These are phyloP conservation scores for Claviceps pazoutovae DNA, from an alignment of 2,329 filamentous ascomycete genomes.

Conservation along the genomic window DNA sequence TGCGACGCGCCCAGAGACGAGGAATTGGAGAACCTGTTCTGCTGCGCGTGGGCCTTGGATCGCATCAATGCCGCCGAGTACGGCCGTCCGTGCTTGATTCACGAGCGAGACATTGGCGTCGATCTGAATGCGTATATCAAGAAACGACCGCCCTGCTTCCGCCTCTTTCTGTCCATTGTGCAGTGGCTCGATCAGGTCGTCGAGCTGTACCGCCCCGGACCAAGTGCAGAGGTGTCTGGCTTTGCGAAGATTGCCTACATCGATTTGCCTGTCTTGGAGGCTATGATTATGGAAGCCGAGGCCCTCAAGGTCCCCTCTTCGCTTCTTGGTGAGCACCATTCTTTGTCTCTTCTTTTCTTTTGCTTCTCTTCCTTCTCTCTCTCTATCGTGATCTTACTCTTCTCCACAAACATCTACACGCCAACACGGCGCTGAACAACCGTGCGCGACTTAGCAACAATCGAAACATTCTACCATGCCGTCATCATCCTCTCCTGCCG, in stretches of 20 bases:
- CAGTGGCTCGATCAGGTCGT: slow-evolving; percentile 45
- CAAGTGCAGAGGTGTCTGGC: slow-evolving; percentile 24
- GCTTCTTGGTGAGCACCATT: slow-evolving; percentile 31
- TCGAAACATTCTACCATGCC: slow-evolving; percentile 51
- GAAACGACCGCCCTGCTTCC: slow-evolving; percentile 39
- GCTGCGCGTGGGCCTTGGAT: slow-evolving; percentile 47
- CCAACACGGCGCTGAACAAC: not conserved
- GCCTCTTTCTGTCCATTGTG: slow-evolving; percentile 40
- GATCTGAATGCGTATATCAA: slow-evolving; percentile 36
- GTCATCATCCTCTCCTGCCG: slow-evolving; percentile 49
- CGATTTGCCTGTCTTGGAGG: slow-evolving; percentile 42
- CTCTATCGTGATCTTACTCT: too few relatives aligned
- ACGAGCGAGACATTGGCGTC: slow-evolving; percentile 45
- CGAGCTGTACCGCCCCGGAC: slow-evolving; percentile 43
- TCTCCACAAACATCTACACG: too few relatives aligned
- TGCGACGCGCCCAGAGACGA: slow-evolving; percentile 26
- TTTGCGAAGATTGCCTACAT: slow-evolving; percentile 32
- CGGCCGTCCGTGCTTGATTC: slow-evolving; percentile 44
- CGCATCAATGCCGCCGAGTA: slow-evolving; percentile 45
- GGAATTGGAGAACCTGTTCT: slow-evolving; percentile 37
- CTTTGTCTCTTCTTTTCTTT: not conserved
- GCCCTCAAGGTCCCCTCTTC: slow-evolving; percentile 34
- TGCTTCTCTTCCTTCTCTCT: not conserved
- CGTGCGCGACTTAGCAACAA: slow-evolving; percentile 28
- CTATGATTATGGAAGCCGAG: slow-evolving; percentile 40